Base-by-base conservation (phyloP, 148 eudicot genomes). In the Chenopodium berlandieri region DNA sequence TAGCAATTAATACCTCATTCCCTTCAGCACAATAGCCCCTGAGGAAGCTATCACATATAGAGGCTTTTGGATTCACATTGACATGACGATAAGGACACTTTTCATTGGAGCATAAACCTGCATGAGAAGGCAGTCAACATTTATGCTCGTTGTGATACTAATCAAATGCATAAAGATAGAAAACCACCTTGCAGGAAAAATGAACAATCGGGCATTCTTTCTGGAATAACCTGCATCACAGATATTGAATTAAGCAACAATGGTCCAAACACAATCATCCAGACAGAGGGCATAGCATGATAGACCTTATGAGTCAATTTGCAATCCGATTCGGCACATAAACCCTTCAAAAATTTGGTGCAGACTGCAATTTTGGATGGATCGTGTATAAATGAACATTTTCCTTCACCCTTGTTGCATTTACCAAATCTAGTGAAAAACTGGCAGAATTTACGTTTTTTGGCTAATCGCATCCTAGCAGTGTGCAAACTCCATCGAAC, bases 401-500 rank as follows among this genome's bases (percentile, higher is more conserved):
- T 94, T 56, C 97, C 97, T 79, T 90, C 92, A 75, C 89, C 97
- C 89, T 92, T 96, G 88, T 91, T 91, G 86, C 99, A 96, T 85
- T 89, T 91, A 70, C 99, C 99, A 88, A 94, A 96, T 88, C 97
- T 91, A 54, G 99, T 96, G 78, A 94, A 96, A 82, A 96, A 96
- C 84, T 91, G 98, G 81, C 99, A 96, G 78, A 89, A 96, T 81
- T 89, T 92, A 73, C 82, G 86, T 86, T 92, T 96, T 85, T 88
- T 92, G 81, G 95, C 95, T 90, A 91, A 88, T 75, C 93, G 89
- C 82, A 85, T 81, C 85, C 98, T 90, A 66, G 94, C 99, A 78
- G 97, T 96, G 76, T 93, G 98, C 88, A 96, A 89, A 86, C 99
- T 96, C 99, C 99, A 94, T 75, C 98, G 86, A 68, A 96, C 93